Evolutionary conservation across 805 yeast species (phyloP), one percentile per base, ranked within the genome.

Genomic region (Ogataea nakhonphanomensis): DNA sequence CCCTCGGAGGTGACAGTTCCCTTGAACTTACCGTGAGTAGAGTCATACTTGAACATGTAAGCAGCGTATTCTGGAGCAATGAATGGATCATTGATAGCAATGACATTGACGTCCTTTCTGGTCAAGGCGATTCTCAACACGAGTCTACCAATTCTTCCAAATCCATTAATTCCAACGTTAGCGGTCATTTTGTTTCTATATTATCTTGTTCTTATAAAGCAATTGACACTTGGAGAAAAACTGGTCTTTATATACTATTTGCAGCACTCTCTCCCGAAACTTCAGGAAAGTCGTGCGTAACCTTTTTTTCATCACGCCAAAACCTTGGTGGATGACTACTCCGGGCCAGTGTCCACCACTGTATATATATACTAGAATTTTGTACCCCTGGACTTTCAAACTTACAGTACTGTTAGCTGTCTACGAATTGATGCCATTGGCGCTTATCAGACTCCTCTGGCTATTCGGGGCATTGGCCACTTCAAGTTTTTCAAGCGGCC

Each of bases 41-140:
- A 85, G 71, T 87, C 96, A 72, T 86, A 87, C 76, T 87, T 88
- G 85, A 87, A 86, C 88, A 87, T 80, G 79, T 87, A 87, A 51
- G 95, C 85, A 61, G 95, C 95, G 70, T 87, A 87, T 55, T 87
- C 95, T 46, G 93, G 76, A 49, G 79, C 79, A 60, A 87, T 88
- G 76, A 85, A 87, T 49, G 96, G 96, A 69, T 88, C 93, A 69
- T 88, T 88, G 77, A 88, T 73, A 53, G 95, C 95, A 51, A 85
- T 86, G 51, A 88, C 83, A 58, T 84, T 76, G 61, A 88, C 81
- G 70, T 82, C 89, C 44, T 72, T 66, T 78, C 87, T 79, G 46
- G 66, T 53, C 52, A 86, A 70, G 49, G 95, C 95, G 64, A 84
- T 76, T 75, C 95, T 82, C 59, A 87, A 72, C 51, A 81, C 95